Percentiles rank a stretch among this genome's conserved stretches.
Conservation (phyloP, 106 monocot species). For the Ottelia alismoides region DNA sequence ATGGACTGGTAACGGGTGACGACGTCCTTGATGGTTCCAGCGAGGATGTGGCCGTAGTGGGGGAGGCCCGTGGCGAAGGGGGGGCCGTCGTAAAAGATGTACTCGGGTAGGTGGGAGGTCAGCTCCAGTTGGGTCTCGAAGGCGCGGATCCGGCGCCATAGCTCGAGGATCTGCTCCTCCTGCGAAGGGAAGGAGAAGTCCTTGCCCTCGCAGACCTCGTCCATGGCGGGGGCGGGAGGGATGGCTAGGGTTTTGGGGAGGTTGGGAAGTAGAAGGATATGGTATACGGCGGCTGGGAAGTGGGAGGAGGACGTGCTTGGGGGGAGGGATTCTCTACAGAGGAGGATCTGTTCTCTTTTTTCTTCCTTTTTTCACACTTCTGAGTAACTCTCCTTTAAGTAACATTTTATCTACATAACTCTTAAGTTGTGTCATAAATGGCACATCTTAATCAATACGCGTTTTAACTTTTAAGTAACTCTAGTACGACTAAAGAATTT, state of each 20-base stretch:
- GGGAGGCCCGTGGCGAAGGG: conserved; percentile 94
- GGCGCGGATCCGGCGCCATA: conserved; percentile 60
- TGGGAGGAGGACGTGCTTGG: neutral
- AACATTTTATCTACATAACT: too few relatives aligned
- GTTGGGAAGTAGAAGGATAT: neutral
- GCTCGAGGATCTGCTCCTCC: conserved; percentile 48
- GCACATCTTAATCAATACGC: too few relatives aligned
- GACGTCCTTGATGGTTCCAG: conserved; percentile 98
- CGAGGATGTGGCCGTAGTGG: conserved; percentile 96
- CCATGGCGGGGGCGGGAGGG: conserved; percentile 34
- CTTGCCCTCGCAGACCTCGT: conserved; percentile 87
- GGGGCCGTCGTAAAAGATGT: conserved; percentile 96
- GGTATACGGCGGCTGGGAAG: neutral
- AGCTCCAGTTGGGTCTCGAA: conserved; percentile 77
- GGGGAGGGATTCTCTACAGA: too few relatives aligned
- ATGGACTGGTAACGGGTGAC: conserved; percentile 93
- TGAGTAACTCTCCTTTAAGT: too few relatives aligned
- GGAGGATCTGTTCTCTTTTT: too few relatives aligned
- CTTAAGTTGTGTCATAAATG: too few relatives aligned
- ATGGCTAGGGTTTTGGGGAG: conserved; percentile 1
- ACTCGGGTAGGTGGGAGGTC: conserved; percentile 61
- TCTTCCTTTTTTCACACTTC: too few relatives aligned
- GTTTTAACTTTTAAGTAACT: too few relatives aligned
- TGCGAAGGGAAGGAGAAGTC: conserved; percentile 76
- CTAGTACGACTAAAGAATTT: too few relatives aligned